Evolutionary conservation across 768 basidiomycete genomes (phyloP), one percentile per base, ranked within the genome.

Genomic region (Russula brevipes): DNA sequence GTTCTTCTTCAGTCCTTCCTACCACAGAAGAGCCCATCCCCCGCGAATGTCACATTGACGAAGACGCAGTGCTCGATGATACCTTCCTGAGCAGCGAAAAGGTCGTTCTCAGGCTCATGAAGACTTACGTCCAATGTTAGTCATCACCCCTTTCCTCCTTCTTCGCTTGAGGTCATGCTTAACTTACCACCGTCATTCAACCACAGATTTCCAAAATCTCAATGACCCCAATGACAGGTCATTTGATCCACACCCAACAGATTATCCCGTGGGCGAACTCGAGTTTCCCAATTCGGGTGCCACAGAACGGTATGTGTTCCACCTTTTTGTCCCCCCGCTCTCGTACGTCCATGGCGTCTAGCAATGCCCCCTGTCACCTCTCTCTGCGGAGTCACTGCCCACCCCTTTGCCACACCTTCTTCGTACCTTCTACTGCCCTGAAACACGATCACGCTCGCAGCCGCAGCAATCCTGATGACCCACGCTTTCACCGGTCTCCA

Each of bases 281-380:
- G 89, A 92, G 71, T 92, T 90, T 70, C 91, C 91, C 30, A 91
- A 89, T 72, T 80, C 73, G 33, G 75, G 79, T 59, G 85, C 89
- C 50, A 76, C 77, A 59, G 91, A 93, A 78, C 80, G 79, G 91
- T 91, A 60, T 59, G 74, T 69, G n/a, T 36, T 19, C 16, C 38
- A 17, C 24, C 12, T 51, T 6, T 33, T n/a, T 49, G 5, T 30
- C 16, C 19, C 35, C 36, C 14, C 3, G n/a, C 33, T 5, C 16
- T 6, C 38, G 47, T 50, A 24, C 42, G 33, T 64, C 59, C 63
- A 54, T 64, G 63, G 63, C 59, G 54, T 64, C 59, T 56, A 46
- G 58, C 58, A 64, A 50, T 31, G 7, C 42, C 16, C 47, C 17
- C 14, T 16, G 6, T 24, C 10, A 33, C 12, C 1, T 38, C 36